Conservation (phyloP, 2,329 filamentous ascomycete species). For the Botrytis tulipae region DNA sequence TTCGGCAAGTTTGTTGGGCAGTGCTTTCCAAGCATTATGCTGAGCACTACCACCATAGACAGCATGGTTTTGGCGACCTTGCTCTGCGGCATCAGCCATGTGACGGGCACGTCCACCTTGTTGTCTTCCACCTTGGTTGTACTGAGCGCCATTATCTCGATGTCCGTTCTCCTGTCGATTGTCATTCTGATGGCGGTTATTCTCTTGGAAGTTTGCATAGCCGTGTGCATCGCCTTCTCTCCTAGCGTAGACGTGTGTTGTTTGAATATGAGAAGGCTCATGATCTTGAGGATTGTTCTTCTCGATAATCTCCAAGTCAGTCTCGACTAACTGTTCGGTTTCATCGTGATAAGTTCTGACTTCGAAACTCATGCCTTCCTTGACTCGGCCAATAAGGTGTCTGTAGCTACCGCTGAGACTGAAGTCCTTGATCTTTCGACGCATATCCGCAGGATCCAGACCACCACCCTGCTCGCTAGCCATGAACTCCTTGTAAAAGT, state of each 20-base stretch:
- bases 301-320: constrained; percentile 65
- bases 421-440: constrained; percentile 79
- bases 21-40: constrained; percentile 31
- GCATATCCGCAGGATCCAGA: constrained; percentile 84
- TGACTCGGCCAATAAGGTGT: constrained; percentile 72
- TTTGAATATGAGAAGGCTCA: background rate
- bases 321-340: constrained; percentile 82
- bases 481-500: constrained; percentile 88
- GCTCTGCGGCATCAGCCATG: constrained; percentile 7
- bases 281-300: constrained; percentile 19
- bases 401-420: constrained; percentile 87
- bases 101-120: constrained; percentile 2
- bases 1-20: constrained; percentile 30
- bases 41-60: constrained; percentile 21
- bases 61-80: constrained; percentile 1
- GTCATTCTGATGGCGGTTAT: background rate
- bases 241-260: background rate
- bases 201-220: background rate
- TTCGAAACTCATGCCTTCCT: constrained; percentile 60
- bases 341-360: constrained; percentile 68
- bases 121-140: constrained; percentile 1
- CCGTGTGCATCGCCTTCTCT: constrained; percentile 7
- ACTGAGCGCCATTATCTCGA: background rate
- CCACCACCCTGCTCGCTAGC: constrained; percentile 69
- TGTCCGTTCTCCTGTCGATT: background rate